Percentiles rank a stretch among this genome's conserved stretches.
Conservation (phyloP, 768 basidiomycete species). For the Russula emetica region DNA sequence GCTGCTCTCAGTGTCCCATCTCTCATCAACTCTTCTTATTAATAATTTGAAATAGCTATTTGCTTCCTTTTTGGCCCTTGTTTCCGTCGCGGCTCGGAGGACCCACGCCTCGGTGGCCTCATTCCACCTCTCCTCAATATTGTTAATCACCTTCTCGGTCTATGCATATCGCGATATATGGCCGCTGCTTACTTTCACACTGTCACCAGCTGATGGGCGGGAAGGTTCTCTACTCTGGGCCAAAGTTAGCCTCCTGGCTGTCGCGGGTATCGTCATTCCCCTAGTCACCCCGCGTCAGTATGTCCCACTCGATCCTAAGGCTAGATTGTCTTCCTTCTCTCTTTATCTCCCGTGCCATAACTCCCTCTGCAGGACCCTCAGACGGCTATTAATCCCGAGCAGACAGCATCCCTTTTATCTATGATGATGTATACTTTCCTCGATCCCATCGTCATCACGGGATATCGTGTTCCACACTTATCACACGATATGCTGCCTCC, state of each 20-base stretch:
- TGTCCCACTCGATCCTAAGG: slow-evolving; percentile 53
- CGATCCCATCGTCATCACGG: slow-evolving; percentile 46
- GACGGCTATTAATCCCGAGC: slow-evolving; percentile 32
- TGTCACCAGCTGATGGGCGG: slow-evolving; percentile 44
- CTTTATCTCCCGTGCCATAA: not conserved
- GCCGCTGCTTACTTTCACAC: slow-evolving; percentile 54
- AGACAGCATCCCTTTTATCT: slow-evolving; percentile 34
- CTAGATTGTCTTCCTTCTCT: slow-evolving; percentile 25
- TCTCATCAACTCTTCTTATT: not conserved
- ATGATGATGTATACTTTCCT: slow-evolving; percentile 49
- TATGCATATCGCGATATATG: slow-evolving; percentile 58
- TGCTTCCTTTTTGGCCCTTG: slow-evolving; percentile 27
- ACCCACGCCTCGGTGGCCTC: slow-evolving; percentile 29
- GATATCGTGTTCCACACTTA: slow-evolving; percentile 44
- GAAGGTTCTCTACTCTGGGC: slow-evolving; percentile 53
- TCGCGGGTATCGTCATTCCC: slow-evolving; percentile 49
- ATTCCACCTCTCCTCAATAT: slow-evolving; percentile 46
- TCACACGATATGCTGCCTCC: slow-evolving; percentile 43
- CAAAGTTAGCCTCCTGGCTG: slow-evolving; percentile 44
- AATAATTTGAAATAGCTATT: slow-evolving; percentile 26
- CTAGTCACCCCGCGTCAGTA: slow-evolving; percentile 54
- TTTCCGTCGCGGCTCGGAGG: slow-evolving; percentile 24
- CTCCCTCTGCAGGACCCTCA: slow-evolving; percentile 29
- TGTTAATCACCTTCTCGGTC: slow-evolving; percentile 46
- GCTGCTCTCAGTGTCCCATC: not conserved